Percentiles rank a stretch among this genome's conserved stretches.
These are phyloP conservation scores for Clonostachys byssicola DNA, from an alignment of 2,329 filamentous ascomycete genomes.

Conservation along the genomic window DNA sequence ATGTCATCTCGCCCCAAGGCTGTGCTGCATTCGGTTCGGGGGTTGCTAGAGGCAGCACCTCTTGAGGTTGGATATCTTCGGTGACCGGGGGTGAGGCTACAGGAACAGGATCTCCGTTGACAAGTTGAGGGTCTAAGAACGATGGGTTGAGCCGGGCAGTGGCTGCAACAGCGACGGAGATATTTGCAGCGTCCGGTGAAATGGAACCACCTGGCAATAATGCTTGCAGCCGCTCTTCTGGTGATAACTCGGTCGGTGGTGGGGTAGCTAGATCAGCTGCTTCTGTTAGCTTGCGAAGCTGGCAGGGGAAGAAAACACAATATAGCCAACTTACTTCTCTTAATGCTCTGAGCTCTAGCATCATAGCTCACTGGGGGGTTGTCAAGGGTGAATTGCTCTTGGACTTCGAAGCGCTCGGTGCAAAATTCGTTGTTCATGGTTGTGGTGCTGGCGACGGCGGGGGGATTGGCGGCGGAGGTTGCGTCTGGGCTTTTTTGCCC, in stretches of 20 bases:
- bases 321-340: slow-evolving; percentile 11
- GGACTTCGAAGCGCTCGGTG: slow-evolving; percentile 43
- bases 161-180: slow-evolving; percentile 53
- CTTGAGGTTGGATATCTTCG: background rate
- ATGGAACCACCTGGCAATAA: slow-evolving; percentile 29
- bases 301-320: slow-evolving; percentile 3
- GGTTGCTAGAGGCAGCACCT: background rate
- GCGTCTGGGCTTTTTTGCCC: slow-evolving; percentile 31
- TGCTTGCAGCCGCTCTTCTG: slow-evolving; percentile 47
- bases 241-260: slow-evolving; percentile 27
- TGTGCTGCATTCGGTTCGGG: slow-evolving; percentile 21
- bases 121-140: slow-evolving; percentile 48
- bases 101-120: slow-evolving; percentile 16
- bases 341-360: slow-evolving; percentile 3
- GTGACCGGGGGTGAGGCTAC: slow-evolving; percentile 13
- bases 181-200: slow-evolving; percentile 38
- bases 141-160: slow-evolving; percentile 50
- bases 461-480: slow-evolving; percentile 13
- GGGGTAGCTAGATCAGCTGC: slow-evolving; percentile 12
- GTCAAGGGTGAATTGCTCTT: slow-evolving; percentile 56
- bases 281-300: slow-evolving; percentile 2
- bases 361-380: slow-evolving; percentile 50
- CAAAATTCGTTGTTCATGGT: slow-evolving; percentile 8
- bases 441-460: slow-evolving; percentile 10
- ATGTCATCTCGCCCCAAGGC: slow-evolving; percentile 51